A percentile compares a stretch with the other conserved stretches of the same genome.
Conservation (phyloP, 2,329 filamentous ascomycete species). For the Cladophialophora carrionii region DNA sequence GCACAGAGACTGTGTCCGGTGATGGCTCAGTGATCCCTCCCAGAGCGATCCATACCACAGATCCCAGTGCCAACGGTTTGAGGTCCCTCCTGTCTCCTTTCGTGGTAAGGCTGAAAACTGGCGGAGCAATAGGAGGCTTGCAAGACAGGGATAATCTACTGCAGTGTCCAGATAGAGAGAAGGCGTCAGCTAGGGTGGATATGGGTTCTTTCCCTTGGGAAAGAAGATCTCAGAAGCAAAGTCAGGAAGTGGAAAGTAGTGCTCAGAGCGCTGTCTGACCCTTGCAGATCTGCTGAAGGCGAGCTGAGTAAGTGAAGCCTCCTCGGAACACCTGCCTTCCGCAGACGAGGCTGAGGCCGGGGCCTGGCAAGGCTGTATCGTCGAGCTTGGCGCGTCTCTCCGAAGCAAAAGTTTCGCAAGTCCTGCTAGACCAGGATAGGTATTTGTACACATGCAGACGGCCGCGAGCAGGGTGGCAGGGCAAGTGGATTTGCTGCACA, state of each 20-base stretch:
- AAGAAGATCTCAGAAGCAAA: not conserved
- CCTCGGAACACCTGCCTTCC: not conserved
- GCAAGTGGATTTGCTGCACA: not conserved
- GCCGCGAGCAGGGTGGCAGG: not conserved
- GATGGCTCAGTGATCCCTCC: not conserved
- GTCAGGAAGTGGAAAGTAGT: not conserved
- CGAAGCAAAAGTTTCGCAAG: not conserved
- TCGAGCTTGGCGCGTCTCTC: not conserved
- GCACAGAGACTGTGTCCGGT: not conserved
- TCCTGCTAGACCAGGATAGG: not conserved
- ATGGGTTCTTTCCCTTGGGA: not conserved
- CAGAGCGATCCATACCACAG: not conserved
- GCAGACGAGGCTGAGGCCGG: not conserved
- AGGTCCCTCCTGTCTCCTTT: not conserved
- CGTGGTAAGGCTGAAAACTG: not conserved
- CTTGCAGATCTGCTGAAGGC: not conserved
- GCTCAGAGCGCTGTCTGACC: not conserved
- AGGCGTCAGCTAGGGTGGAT: not conserved
- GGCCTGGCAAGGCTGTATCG: not conserved
- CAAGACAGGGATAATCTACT: not conserved
- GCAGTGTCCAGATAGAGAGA: not conserved
- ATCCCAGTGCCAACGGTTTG: not conserved
- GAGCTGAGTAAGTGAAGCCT: slow-evolving; percentile 3
- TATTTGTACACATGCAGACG: slow-evolving; percentile 7
- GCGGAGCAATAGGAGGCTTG: not conserved